phyloP scores from a whole-genome alignment of 2,329 filamentous ascomycete species.

The Neopestalotiopsis clavispora region DNA sequence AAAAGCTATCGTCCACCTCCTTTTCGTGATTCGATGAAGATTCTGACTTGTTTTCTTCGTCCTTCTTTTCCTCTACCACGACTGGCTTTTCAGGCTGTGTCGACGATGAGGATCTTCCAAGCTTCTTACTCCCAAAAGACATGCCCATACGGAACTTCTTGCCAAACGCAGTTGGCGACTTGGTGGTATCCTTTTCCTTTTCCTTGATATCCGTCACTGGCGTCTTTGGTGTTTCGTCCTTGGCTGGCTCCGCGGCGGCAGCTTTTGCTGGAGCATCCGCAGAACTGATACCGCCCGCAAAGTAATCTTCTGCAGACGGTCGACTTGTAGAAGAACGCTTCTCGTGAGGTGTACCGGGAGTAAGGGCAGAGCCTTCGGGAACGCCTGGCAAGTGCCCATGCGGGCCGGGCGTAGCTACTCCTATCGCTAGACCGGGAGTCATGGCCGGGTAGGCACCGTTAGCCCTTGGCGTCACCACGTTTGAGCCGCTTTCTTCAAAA shows the following conservation, averaged over 20 bases:
- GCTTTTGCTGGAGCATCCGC: conserved; percentile 51
- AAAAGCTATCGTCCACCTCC: conserved; percentile 76
- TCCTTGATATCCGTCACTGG: conserved; percentile 61
- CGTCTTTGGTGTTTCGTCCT: conserved; percentile 47
- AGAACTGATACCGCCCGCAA: conserved; percentile 65
- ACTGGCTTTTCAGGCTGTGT: conserved; percentile 74
- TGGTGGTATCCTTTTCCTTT: conserved; percentile 57
- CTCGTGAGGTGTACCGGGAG: conserved; percentile 53
- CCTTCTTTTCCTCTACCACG: conserved; percentile 77
- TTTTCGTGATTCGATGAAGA: conserved; percentile 70
- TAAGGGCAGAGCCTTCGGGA: conserved; percentile 48
- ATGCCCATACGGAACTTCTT: conserved; percentile 41
- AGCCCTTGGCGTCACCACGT: conserved; percentile 64
- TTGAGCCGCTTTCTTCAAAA: conserved; percentile 49
- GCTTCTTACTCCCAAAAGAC: conserved; percentile 83
- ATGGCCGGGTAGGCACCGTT: conserved; percentile 67
- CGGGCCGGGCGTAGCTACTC: conserved; percentile 69
- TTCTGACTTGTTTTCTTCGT: conserved; percentile 59
- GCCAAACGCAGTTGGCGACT: conserved; percentile 55
- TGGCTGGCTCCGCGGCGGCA: conserved; percentile 47
- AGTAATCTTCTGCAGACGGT: conserved; percentile 77
- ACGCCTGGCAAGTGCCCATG: conserved; percentile 48
- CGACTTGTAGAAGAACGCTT: conserved; percentile 62
- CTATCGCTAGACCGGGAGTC: conserved; percentile 81
- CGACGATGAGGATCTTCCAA: conserved; percentile 70